Evolutionary conservation across 257 asterid genomes (phyloP).

Genomic region (Galeopsis tetrahit): DNA sequence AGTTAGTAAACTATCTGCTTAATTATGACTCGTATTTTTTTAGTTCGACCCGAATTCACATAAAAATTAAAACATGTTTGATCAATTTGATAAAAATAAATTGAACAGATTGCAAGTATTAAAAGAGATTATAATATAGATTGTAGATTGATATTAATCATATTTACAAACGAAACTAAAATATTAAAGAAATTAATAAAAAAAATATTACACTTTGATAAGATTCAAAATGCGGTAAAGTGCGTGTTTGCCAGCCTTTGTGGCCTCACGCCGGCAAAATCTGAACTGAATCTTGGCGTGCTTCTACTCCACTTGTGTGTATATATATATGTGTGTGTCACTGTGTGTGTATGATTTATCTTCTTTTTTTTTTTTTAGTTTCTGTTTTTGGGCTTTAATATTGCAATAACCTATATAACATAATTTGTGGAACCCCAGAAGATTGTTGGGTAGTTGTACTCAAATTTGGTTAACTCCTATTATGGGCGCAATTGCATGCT

Average conservation of each 20-base stretch:
- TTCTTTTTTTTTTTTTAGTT: conserved; percentile 23
- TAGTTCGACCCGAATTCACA: too few species aligned
- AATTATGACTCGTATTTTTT: too few species aligned
- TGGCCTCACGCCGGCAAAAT: conserved; percentile 62
- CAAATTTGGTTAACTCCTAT: conserved; percentile 6
- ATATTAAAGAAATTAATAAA: too few species aligned
- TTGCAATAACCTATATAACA: conserved; percentile 23
- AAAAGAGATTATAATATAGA: too few species aligned
- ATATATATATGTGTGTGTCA: background rate
- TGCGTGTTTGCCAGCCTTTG: conserved; percentile 62
- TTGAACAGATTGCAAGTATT: too few species aligned
- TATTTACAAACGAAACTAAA: too few species aligned
- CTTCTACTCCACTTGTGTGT: conserved; percentile 45
- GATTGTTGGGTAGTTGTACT: conserved; percentile 31
- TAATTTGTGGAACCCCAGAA: conserved; percentile 27
- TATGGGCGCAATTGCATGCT: conserved; percentile 33
- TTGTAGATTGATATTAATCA: too few species aligned
- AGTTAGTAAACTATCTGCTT: too few species aligned
- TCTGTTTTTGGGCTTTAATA: conserved; percentile 6
- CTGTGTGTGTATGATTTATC: conserved; percentile 15
- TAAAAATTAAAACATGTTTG: too few species aligned
- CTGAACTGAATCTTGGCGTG: conserved; percentile 53
- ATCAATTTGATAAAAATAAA: too few species aligned
- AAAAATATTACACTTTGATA: background rate
- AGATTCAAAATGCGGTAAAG: conserved; percentile 8